phyloP scores from a whole-genome alignment of 2,329 filamentous ascomycete genomes.

The Periconia macrospinosa region DNA sequence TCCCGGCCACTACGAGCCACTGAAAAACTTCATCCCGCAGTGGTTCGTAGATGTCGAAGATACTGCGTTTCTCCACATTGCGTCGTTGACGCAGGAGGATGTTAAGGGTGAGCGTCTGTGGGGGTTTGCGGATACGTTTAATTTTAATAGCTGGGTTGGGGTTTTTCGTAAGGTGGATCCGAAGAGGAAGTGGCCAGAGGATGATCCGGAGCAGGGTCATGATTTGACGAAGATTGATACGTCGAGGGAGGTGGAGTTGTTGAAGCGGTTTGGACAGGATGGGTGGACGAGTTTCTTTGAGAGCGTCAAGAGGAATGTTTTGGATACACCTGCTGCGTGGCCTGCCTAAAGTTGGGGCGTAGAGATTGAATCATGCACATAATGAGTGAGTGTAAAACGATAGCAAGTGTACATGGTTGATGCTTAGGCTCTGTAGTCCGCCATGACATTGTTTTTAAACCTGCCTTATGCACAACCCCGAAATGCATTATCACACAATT shows the following conservation, averaged over 20 bases:
- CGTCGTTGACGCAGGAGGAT: constrained; percentile 48
- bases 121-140: constrained; percentile 51
- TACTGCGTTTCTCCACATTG: constrained; percentile 53
- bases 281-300: not conserved
- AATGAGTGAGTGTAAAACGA: too few relatives aligned
- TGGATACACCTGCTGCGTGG: not conserved
- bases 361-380: not conserved
- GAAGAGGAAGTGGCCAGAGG: not conserved
- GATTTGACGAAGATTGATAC: not conserved
- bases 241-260: not conserved
- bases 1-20: not conserved
- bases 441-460: too few relatives aligned
- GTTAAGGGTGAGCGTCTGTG: constrained; percentile 55
- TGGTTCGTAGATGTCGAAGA: constrained; percentile 57
- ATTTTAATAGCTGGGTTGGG: constrained; percentile 46
- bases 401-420: too few relatives aligned
- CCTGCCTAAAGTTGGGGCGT: not conserved
- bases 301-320: not conserved
- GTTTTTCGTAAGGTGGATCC: constrained; percentile 33
- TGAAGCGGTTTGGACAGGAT: not conserved
- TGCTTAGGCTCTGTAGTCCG: too few relatives aligned
- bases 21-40: constrained; percentile 12
- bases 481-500: too few relatives aligned
- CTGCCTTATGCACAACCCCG: too few relatives aligned
- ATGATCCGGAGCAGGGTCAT: not conserved